phyloP scores from a whole-genome alignment of 192 early-diverging fungal species.

The Spizellomyces sp. region DNA sequence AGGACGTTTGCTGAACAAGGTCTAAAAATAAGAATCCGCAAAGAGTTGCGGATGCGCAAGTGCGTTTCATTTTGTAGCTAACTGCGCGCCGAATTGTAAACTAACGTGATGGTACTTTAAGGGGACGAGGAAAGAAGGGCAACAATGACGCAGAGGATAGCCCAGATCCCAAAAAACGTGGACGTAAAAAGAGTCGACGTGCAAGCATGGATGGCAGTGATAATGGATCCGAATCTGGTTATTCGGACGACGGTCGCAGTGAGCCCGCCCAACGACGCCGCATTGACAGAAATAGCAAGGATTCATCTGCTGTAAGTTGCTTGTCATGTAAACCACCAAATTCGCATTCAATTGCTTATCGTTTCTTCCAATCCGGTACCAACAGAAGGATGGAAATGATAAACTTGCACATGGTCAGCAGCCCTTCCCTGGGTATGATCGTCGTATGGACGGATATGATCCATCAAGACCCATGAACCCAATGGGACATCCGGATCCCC shows the following conservation, averaged over 20 bases:
- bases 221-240: constrained; percentile 23
- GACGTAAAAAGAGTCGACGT: constrained; percentile 27
- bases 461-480: not conserved
- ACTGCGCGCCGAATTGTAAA: not conserved
- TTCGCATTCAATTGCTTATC: not conserved
- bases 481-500: constrained; percentile 18
- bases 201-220: constrained; percentile 22
- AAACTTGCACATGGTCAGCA: not conserved
- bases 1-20: constrained; percentile 96
- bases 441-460: not conserved
- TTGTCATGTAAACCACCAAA: not conserved
- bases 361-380: not conserved
- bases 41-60: constrained; percentile 65
- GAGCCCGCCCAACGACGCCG: constrained; percentile 18
- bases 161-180: constrained; percentile 22
- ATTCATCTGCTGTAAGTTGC: constrained; percentile 11
- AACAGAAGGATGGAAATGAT: not conserved
- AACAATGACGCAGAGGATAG: constrained; percentile 14
- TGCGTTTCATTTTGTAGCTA: not conserved
- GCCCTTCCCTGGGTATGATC: constrained; percentile 17
- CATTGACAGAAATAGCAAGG: constrained; percentile 5
- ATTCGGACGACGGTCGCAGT: constrained; percentile 17
- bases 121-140: constrained; percentile 23
- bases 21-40: constrained; percentile 90
- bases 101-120: not conserved